Evolutionary conservation across 1,139 yeast species (phyloP).

Genomic region (Sugiyamaella xylanicola): DNA sequence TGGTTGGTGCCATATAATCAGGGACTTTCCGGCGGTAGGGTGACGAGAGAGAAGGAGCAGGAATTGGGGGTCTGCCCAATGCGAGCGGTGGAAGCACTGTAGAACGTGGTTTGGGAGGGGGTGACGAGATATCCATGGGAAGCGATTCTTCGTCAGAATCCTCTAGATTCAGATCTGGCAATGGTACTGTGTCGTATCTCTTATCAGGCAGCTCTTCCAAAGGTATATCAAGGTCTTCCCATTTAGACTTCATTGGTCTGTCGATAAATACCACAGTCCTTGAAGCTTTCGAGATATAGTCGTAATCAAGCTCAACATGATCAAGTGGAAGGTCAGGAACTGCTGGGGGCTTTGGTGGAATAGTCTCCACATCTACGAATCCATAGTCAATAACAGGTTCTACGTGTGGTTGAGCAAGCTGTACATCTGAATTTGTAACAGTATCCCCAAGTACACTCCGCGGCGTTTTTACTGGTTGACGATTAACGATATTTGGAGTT

Average conservation of each 20-base stretch:
- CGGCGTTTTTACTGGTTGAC: conserved; percentile 19
- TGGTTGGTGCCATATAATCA: conserved; percentile 30
- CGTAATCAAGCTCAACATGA: conserved; percentile 33
- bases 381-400: conserved; percentile 21
- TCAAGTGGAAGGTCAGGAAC: conserved; percentile 32
- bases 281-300: conserved; percentile 22
- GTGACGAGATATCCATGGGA: not conserved
- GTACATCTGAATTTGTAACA: not conserved
- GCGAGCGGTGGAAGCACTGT: not conserved
- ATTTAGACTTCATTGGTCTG: conserved; percentile 2
- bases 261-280: conserved; percentile 22
- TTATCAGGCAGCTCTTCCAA: conserved; percentile 17
- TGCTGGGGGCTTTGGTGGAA: conserved; percentile 27
- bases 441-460: conserved; percentile 14
- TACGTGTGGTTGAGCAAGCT: not conserved
- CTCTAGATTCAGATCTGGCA: conserved; percentile 9
- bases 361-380: conserved; percentile 31
- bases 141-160: not conserved
- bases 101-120: conserved; percentile 1
- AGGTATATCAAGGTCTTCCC: conserved; percentile 12
- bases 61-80: not conserved
- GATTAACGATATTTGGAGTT: conserved; percentile 18
- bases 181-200: conserved; percentile 9
- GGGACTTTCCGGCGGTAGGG: conserved; percentile 18
- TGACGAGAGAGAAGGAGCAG: not conserved